These are phyloP conservation scores for Chlamydomonas sphaeroides DNA, from an alignment of 139 green algal species.

Conservation along the genomic window DNA sequence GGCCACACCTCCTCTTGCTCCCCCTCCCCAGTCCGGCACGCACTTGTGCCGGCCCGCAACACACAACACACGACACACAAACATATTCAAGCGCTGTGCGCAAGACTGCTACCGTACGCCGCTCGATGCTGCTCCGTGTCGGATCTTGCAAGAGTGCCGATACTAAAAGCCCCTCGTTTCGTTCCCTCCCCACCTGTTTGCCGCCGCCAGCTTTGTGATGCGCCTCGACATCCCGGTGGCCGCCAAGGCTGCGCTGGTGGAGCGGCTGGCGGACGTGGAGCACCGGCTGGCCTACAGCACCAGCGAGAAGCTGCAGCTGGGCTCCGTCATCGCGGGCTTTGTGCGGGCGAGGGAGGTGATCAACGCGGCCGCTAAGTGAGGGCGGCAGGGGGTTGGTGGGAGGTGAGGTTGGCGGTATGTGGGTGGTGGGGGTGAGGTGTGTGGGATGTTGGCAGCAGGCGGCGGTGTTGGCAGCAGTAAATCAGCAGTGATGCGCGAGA, in stretches of 20 bases:
- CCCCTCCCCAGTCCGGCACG: too few relatives aligned
- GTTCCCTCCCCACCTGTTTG: too few relatives aligned
- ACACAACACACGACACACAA: too few relatives aligned
- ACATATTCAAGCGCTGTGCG: too few relatives aligned
- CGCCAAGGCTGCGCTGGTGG: conserved; percentile 77
- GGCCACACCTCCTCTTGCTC: too few relatives aligned
- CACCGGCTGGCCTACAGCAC: conserved; percentile 86
- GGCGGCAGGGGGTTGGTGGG: background rate
- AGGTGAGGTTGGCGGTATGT: background rate
- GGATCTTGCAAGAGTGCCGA: background rate
- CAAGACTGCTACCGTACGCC: too few relatives aligned
- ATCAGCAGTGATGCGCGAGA: too few relatives aligned
- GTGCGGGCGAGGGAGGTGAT: conserved; percentile 75
- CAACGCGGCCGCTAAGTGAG: conserved; percentile 52
- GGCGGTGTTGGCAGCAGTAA: too few relatives aligned
- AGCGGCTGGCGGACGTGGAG: conserved; percentile 88
- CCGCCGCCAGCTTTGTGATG: conserved; percentile 86
- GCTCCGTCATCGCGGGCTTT: conserved; percentile 85
- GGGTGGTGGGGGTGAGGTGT: background rate
- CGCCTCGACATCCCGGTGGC: conserved; percentile 77
- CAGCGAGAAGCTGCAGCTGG: conserved; percentile 89
- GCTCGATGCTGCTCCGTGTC: too few relatives aligned
- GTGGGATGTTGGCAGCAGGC: too few relatives aligned
- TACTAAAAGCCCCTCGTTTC: too few relatives aligned
- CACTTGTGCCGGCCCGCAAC: too few relatives aligned